Evolutionary conservation across 2,329 filamentous ascomycete genomes (phyloP), one percentile per base, ranked within the genome.

Genomic region (Cercospora berteroae): DNA sequence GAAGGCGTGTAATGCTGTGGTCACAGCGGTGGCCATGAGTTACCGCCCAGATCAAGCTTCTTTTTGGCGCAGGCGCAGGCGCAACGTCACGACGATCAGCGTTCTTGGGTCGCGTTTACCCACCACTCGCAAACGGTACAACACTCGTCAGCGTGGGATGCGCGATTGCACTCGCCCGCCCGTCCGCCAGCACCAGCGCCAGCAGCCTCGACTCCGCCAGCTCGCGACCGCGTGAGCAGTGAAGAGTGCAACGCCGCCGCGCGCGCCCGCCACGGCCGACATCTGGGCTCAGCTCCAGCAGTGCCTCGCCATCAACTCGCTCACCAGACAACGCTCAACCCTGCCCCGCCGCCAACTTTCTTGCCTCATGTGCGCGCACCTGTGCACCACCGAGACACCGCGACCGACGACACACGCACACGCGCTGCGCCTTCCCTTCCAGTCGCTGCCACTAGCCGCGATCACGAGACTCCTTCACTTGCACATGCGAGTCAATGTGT

Each of bases 401-500:
- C 42, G 42, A 48, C 42, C 42, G 42, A 48, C 42, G n/a, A 48
- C 42, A 48, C 42, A 23, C 18, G 42, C 42, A 48, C 42, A 23
- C 18, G 42, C 42, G n/a, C n/a, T 56, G 52, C 52, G 27, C 52
- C 52, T 56, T 18, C 52, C 52, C 52, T 56, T 16, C 52, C 10
- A 25, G 27, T 25, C 52, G 23, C 52, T 48, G 42, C 18, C 44
- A 13, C 44, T 25, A 23, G 20, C 44, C 18, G 20, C 44, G 20
- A 50, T 50, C 44, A 50, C 44, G 44, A 50, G 44, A 20, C 20
- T 13, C 18, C 44, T 50, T 50, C 44, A 50, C 25, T 48, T 67
- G 64, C 66, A 67, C 62, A 67, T 57, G 66, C 66, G 39, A 55
- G 27, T 25, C 27, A 50, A 63, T 63, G 60, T 60, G 39, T 63